phyloP scores from a whole-genome alignment of 805 yeast species.

The Jamesozyma hellenica region DNA sequence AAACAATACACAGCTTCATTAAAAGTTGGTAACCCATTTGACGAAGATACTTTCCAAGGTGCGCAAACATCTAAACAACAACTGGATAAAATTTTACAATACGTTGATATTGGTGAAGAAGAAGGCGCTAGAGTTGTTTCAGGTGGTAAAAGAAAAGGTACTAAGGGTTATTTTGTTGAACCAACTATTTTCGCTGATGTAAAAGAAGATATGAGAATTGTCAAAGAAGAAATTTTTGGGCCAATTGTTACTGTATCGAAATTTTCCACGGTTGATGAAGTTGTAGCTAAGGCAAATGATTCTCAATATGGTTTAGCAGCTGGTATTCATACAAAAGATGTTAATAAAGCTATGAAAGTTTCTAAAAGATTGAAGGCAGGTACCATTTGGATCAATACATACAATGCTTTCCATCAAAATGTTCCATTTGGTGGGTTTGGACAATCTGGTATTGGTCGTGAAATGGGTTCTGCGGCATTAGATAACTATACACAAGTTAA shows the following conservation, averaged over 20 bases:
- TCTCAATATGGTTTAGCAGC: constrained; percentile 83
- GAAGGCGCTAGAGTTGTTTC: constrained; percentile 75
- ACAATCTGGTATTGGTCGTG: constrained; percentile 87
- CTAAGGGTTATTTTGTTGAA: constrained; percentile 56
- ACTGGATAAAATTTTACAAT: constrained; percentile 64
- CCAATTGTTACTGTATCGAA: constrained; percentile 82
- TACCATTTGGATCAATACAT: constrained; percentile 84
- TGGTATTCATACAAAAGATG: constrained; percentile 71
- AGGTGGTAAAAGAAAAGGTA: constrained; percentile 57
- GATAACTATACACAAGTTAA: constrained; percentile 78
- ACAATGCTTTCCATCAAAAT: constrained; percentile 76
- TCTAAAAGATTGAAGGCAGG: constrained; percentile 74
- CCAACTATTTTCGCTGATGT: constrained; percentile 74
- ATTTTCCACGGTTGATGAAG: constrained; percentile 78
- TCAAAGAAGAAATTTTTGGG: constrained; percentile 77
- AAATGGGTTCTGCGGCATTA: constrained; percentile 81
- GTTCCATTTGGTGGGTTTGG: constrained; percentile 93
- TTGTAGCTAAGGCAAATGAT: constrained; percentile 65
- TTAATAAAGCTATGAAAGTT: constrained; percentile 67
- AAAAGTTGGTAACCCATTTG: constrained; percentile 79
- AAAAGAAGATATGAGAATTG: constrained; percentile 55
- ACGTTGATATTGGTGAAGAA: constrained; percentile 63
- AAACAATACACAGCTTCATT: constrained; percentile 42
- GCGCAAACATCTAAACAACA: constrained; percentile 83
- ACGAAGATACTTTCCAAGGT: constrained; percentile 71